Evolutionary conservation across 2,329 filamentous ascomycete species (phyloP), one percentile per base, ranked within the genome.

Genomic region (Chalaropsis ovoidea): DNA sequence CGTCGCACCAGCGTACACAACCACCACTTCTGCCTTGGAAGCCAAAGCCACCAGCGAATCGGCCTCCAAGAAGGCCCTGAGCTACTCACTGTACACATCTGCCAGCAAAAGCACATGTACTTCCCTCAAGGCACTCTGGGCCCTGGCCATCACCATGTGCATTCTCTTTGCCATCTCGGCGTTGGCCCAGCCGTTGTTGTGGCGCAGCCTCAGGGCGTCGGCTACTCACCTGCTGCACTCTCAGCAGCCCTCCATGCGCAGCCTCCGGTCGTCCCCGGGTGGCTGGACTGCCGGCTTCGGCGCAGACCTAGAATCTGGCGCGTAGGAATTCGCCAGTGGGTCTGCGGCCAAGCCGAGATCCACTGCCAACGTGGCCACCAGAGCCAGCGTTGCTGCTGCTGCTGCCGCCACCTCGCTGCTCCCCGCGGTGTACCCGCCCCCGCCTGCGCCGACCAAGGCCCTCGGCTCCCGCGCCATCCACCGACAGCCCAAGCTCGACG

Each of bases 41-140:
- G 24, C 11, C 56, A 47, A 61, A 24, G 61, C 22, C 5, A 39
- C 69, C 17, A 65, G 73, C 42, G 76, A 75, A n/a, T 11, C 54
- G 0, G 5, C 7, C 54, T 11, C 24, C 3, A 39, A 31, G 24
- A 35, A 31, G n/a, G 17, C 27, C 54, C n/a, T 58, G 27, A 39
- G 27, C 68, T 80, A 78, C 71, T 74, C 79, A 63, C 72, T 77
- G 56, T 81, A 82, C 75, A 78, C 80, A 24, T 78, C 79, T 65
- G 77, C 78, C 3, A 80, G 79, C 70, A 80, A 79, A 73, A 74
- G 81, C 19, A 88, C 88, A 65, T 96, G 92, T 77, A 85, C 86
- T 72, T 86, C 94, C 78, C 85, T 91, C 74, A 95, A 95, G 80
- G 84, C 88, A 17, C 83, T 94, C 69, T 96, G 91, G 92, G 91